Evolutionary conservation across 164 flowering plant genomes (phyloP).

Genomic region (Annona cherimola): DNA sequence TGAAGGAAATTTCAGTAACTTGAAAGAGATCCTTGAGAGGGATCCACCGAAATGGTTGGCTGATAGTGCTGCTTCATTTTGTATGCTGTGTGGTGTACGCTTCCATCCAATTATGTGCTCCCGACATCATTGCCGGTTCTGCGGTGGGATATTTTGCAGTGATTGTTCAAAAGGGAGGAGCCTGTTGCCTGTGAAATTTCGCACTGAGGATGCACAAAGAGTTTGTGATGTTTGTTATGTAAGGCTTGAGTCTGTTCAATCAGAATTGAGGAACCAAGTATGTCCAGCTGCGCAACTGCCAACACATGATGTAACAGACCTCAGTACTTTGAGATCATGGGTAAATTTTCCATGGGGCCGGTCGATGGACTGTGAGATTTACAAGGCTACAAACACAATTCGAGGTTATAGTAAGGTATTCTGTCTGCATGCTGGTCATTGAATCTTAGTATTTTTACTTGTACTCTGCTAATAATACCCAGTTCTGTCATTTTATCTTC

Average conservation of each 20-base stretch:
- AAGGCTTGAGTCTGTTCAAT: constrained; percentile 77
- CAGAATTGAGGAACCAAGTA: constrained; percentile 81
- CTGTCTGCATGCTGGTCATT: neutral
- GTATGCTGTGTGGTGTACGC: constrained; percentile 85
- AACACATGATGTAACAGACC: constrained; percentile 90
- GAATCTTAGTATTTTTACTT: neutral
- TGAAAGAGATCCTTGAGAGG: constrained; percentile 64
- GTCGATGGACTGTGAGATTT: constrained; percentile 93
- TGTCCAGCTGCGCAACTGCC: constrained; percentile 90
- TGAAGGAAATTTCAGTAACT: constrained; percentile 53
- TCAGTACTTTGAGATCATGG: constrained; percentile 97
- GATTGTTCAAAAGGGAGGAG: constrained; percentile 88
- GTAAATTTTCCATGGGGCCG: constrained; percentile 94
- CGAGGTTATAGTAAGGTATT: constrained; percentile 63
- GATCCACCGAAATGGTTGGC: constrained; percentile 98
- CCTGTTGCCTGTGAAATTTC: constrained; percentile 73
- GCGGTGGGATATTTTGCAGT: constrained; percentile 91
- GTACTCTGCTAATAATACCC: neutral
- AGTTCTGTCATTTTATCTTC: neutral
- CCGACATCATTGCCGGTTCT: constrained; percentile 87
- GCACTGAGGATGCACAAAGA: constrained; percentile 59
- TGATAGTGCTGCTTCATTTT: constrained; percentile 83
- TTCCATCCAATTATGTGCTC: constrained; percentile 97
- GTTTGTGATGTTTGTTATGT: constrained; percentile 95
- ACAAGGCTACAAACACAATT: constrained; percentile 90